Conservation (phyloP, 75 land plant genomes). For the Selaginella moellendorffii region DNA sequence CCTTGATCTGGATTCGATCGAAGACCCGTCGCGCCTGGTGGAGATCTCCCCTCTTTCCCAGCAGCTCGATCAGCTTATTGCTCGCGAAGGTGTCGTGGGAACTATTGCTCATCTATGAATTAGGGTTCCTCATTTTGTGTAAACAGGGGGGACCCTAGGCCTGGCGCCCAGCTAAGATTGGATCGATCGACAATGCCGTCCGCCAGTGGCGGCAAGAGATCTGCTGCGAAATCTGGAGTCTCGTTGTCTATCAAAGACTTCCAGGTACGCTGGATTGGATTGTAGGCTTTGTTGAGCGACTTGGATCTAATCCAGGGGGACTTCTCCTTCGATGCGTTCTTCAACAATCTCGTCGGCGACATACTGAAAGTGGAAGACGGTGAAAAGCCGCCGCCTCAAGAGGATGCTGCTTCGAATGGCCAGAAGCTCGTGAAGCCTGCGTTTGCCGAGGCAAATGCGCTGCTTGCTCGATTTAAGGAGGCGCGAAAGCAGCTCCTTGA, state of each 20-base stretch:
- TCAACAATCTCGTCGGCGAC: slow-evolving; percentile 70
- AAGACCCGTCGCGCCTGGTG: not conserved
- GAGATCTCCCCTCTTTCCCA: not conserved
- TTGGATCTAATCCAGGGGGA: slow-evolving; percentile 42
- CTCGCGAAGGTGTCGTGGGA: not conserved
- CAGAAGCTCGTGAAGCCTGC: slow-evolving; percentile 21
- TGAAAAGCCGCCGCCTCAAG: slow-evolving; percentile 37
- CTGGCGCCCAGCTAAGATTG: not conserved
- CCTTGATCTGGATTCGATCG: not conserved
- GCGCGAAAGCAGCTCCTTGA: slow-evolving; percentile 69
- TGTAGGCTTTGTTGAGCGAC: too few relatives aligned
- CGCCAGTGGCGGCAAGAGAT: not conserved
- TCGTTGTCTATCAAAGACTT: not conserved
- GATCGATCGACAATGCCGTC: not conserved
- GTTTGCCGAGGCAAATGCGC: slow-evolving; percentile 63
- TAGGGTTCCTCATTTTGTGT: not conserved
- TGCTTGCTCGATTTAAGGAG: slow-evolving; percentile 65
- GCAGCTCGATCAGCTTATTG: not conserved
- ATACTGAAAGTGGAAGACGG: slow-evolving; percentile 15
- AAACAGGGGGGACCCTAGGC: not conserved
- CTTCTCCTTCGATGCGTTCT: slow-evolving; percentile 89
- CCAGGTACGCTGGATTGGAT: too few relatives aligned
- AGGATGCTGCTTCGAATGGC: slow-evolving; percentile 31
- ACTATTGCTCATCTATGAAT: too few relatives aligned
- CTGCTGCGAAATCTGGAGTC: not conserved